Conservation (phyloP, 352 stramenopile species). For the Aphanomyces invadans region DNA sequence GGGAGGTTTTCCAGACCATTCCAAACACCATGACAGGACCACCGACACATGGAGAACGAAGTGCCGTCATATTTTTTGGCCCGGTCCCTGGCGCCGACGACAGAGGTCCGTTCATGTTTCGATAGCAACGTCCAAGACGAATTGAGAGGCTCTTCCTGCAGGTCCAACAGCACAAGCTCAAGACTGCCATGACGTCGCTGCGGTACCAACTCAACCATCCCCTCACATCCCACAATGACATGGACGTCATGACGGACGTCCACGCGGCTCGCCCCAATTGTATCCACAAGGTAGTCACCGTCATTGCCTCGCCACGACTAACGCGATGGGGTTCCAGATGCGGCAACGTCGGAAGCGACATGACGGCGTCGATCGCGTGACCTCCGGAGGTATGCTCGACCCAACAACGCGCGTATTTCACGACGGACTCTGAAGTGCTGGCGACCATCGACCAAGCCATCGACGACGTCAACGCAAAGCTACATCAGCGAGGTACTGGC, state of each 20-base stretch:
- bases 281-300: slow-evolving; percentile 22
- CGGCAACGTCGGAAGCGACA: slow-evolving; percentile 2
- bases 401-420: too few species aligned
- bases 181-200: slow-evolving; percentile 20
- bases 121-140: too few species aligned
- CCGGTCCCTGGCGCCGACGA: slow-evolving; percentile 16
- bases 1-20: too few species aligned
- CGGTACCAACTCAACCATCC: slow-evolving; percentile 61
- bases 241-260: slow-evolving; percentile 35
- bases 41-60: slow-evolving; percentile 1
- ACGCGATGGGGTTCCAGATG: neutral
- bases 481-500: slow-evolving; percentile 37
- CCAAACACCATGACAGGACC: slow-evolving; percentile 9
- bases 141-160: too few species aligned
- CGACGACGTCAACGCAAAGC: slow-evolving; percentile 49
- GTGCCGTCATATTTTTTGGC: slow-evolving; percentile 24
- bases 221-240: slow-evolving; percentile 70
- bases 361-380: too few species aligned
- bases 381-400: too few species aligned
- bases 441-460: slow-evolving; percentile 30
- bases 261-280: slow-evolving; percentile 1
- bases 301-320: too few species aligned
- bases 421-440: too few species aligned
- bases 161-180: slow-evolving; percentile 21
- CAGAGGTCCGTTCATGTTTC: neutral